Evolutionary conservation across 768 basidiomycete species (phyloP), one percentile per base, ranked within the genome.

Genomic region (Boletus rubropictus): DNA sequence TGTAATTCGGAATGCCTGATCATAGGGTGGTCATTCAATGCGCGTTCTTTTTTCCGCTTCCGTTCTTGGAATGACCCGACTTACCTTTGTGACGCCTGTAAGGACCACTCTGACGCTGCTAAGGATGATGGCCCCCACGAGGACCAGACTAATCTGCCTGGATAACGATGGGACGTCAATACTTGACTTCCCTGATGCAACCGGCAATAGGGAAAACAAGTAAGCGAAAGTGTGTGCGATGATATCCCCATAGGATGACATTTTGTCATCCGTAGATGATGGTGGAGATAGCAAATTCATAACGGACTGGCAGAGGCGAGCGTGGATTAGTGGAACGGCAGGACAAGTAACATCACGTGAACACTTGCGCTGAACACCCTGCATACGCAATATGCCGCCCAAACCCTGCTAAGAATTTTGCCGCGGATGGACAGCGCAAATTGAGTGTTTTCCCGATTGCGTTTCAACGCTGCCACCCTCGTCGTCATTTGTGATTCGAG

Each of bases 121-220:
- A 15, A 87, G 56, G 48, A 92, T 85, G 60, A 92, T 86, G 39
- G 79, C 66, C 12, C 89, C 89, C 24, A 90, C 84, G 12, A 92
- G 73, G 1, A 72, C 68, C 7, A 91, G 71, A 58, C 86, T 87
- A 22, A 77, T 70, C 52, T 80, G 79, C 18, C 76, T 69, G 14
- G 76, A 75, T 42, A 77, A 51, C n/a, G 69, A 66, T 9, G 68
- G 67, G 3, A 75, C 55, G 17, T 69, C 64, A 28, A 71, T 66
- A 34, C 52, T 49, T 5, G 54, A 48, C 4, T 66, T 53, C 24
- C 63, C 58, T n/a, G 64, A 58, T 24, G 54, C 52, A 32, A 54
- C 55, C 3, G 73, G 72, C 2, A 74, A 50, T 10, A 74, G 55
- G 14, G 72, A 69, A 18, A 76, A 43, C 35, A 72, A 33, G 42